Conservation (phyloP, 2,329 filamentous ascomycete genomes). For the Aschersonia sp. region DNA sequence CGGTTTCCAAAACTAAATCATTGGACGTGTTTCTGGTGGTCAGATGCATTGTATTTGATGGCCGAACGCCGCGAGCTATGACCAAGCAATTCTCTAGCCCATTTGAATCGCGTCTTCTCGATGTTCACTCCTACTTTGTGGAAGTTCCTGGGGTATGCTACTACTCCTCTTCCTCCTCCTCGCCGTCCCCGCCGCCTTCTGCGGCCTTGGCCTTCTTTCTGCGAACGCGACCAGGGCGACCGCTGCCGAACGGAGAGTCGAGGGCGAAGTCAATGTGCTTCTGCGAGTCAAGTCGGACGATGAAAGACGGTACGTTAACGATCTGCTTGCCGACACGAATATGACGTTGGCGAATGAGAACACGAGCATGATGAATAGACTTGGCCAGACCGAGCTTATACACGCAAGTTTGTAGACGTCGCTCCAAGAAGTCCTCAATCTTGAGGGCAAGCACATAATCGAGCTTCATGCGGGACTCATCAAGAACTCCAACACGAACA, state of each 20-base stretch:
- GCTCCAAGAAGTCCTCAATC: conserved; percentile 99
- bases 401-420: conserved; percentile 97
- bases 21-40: neutral
- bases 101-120: too few relatives aligned
- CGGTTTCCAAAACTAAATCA: neutral
- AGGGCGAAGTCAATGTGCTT: conserved; percentile 99
- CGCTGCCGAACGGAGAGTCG: conserved; percentile 93
- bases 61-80: conserved; percentile 37
- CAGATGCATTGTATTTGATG: conserved; percentile 26
- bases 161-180: conserved; percentile 74
- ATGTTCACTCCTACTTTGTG: too few relatives aligned
- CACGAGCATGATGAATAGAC: conserved; percentile 99
- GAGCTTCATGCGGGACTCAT: conserved; percentile 99
- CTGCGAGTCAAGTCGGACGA: conserved; percentile 99
- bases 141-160: conserved; percentile 18
- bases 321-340: conserved; percentile 99
- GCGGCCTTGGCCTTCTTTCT: conserved; percentile 99
- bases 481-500: conserved; percentile 97
- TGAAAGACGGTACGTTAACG: conserved; percentile 98
- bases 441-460: conserved; percentile 99
- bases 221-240: conserved; percentile 90
- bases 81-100: conserved; percentile 6
- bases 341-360: conserved; percentile 98
- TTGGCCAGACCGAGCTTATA: conserved; percentile 99
- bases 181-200: conserved; percentile 67